Evolutionary conservation across 2,329 filamentous ascomycete genomes (phyloP).

Genomic region (Colletotrichum sojae): DNA sequence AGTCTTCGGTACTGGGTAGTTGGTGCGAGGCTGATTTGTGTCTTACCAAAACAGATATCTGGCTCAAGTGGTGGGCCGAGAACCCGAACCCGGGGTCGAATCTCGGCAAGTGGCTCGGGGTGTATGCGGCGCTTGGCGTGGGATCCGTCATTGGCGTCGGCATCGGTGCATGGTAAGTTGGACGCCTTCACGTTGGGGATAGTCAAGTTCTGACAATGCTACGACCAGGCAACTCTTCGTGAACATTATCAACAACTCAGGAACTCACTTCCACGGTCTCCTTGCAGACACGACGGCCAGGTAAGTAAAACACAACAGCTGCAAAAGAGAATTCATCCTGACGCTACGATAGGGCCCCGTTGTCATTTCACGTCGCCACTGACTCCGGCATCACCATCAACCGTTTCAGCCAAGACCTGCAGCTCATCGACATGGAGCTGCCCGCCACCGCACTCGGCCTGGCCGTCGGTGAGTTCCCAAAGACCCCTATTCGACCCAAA

Average conservation of each 20-base stretch:
- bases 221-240: slow-evolving; percentile 8
- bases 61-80: slow-evolving; percentile 31
- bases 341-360: slow-evolving; percentile 25
- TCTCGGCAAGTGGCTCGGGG: slow-evolving; percentile 20
- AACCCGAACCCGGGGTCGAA: slow-evolving; percentile 11
- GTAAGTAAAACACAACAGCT: no score
- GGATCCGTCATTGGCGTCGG: neutral
- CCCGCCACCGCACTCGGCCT: slow-evolving; percentile 33
- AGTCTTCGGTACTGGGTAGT: no score
- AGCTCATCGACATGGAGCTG: slow-evolving; percentile 10
- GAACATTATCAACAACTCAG: slow-evolving; percentile 14
- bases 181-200: no score
- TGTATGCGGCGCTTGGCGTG: slow-evolving; percentile 14
- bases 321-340: no score
- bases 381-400: slow-evolving; percentile 7
- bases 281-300: no score
- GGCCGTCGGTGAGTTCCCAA: slow-evolving; percentile 7
- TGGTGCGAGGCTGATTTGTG: no score
- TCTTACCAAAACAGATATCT: slow-evolving; percentile 2
- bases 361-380: slow-evolving; percentile 21
- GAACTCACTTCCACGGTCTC: no score
- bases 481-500: no score
- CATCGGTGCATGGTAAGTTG: no score
- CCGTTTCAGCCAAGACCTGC: slow-evolving; percentile 28
- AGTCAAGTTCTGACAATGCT: no score